A percentile compares a stretch with the other conserved stretches of the same genome.
phyloP scores from a whole-genome alignment of 768 basidiomycete species.

The Hypholoma fasciculare region DNA sequence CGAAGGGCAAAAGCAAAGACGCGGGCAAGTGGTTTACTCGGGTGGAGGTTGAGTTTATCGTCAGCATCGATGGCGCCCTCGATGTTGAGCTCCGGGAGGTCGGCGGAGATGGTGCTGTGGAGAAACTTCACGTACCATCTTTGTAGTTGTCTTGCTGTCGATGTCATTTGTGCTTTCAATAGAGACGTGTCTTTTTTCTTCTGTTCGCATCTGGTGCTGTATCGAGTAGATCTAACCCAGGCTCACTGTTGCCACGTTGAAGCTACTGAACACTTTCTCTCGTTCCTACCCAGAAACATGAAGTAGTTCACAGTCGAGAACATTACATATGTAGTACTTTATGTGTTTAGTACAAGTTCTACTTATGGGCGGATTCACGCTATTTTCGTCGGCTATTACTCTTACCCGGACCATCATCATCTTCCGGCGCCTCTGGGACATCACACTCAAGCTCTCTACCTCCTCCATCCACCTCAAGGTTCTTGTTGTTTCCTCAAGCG shows the following conservation, averaged over 20 bases:
- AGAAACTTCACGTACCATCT: constrained; percentile 16
- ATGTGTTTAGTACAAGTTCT: no score
- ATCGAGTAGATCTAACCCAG: background rate
- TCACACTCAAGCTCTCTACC: background rate
- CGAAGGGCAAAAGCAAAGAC: constrained; percentile 36
- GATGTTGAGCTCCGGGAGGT: constrained; percentile 39
- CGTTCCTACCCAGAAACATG: no score
- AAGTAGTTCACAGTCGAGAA: no score
- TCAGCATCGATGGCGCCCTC: constrained; percentile 37
- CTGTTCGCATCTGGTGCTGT: background rate
- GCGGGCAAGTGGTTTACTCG: constrained; percentile 50
- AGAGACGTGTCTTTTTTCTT: background rate
- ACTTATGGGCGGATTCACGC: background rate
- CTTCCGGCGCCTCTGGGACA: background rate
- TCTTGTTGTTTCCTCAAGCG: background rate
- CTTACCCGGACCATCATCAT: background rate
- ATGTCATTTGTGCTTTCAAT: background rate
- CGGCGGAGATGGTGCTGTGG: constrained; percentile 24
- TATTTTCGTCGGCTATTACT: background rate
- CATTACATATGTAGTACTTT: background rate
- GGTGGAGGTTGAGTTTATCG: constrained; percentile 45
- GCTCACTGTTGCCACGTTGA: no score
- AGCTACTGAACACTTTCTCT: no score
- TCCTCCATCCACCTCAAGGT: background rate
- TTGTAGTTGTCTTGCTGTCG: constrained; percentile 1